phyloP scores from a whole-genome alignment of 306 rosid species.

The Phaseolus lunatus region DNA sequence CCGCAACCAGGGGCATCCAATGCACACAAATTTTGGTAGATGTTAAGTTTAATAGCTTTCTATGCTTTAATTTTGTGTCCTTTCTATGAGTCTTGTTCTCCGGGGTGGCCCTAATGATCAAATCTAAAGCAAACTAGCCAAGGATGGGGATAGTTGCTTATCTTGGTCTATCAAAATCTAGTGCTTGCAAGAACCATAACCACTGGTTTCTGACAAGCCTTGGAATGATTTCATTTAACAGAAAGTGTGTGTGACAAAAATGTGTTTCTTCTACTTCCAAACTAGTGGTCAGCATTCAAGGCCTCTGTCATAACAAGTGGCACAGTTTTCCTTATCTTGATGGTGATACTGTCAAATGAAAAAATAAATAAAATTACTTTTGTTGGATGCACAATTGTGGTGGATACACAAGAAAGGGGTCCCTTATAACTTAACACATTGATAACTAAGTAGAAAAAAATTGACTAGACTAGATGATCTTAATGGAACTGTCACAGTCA shows the following conservation, averaged over 20 bases:
- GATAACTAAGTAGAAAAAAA: conserved; percentile 35
- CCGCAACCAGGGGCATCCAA: conserved; percentile 42
- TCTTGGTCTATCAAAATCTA: conserved; percentile 39
- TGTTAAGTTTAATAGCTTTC: conserved; percentile 38
- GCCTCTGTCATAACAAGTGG: conserved; percentile 32
- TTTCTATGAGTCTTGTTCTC: conserved; percentile 39
- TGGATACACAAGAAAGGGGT: conserved; percentile 30
- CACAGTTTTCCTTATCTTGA: conserved; percentile 37
- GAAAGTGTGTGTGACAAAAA: conserved; percentile 32
- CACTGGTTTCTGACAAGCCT: conserved; percentile 36
- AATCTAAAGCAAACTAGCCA: conserved; percentile 33
- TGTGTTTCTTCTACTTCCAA: conserved; percentile 41
- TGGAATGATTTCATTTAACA: conserved; percentile 39
- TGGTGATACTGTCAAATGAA: conserved; percentile 37
- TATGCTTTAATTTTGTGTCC: conserved; percentile 31
- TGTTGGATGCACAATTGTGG: conserved; percentile 32
- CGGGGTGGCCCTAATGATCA: conserved; percentile 40
- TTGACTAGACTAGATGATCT: conserved; percentile 46
- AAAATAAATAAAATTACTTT: conserved; percentile 1
- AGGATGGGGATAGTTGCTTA: conserved; percentile 46
- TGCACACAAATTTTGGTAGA: conserved; percentile 31
- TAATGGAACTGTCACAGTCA: conserved; percentile 60
- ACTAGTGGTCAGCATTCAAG: conserved; percentile 42
- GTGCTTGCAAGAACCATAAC: conserved; percentile 31
- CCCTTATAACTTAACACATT: conserved; percentile 27